phyloP scores from a whole-genome alignment of 78 protist species.

The Dictyostelium firmibasis region DNA sequence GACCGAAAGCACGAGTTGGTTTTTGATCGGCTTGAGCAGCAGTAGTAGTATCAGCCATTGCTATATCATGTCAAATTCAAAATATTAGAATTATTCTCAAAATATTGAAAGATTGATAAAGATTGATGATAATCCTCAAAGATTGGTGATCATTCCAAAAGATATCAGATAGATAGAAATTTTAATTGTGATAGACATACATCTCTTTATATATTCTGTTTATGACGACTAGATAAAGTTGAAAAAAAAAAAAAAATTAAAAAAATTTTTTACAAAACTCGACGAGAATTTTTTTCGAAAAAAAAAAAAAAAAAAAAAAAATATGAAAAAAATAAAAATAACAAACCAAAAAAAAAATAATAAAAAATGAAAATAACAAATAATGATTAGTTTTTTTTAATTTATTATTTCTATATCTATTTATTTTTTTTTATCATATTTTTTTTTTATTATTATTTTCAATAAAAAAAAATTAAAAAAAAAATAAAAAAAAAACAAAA shows the following conservation, averaged over 20 bases:
- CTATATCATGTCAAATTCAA: not conserved
- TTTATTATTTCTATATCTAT: not conserved
- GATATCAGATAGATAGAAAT: not conserved
- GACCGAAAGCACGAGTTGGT: conserved; percentile 57
- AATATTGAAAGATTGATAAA: not conserved
- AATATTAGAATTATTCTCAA: not conserved
- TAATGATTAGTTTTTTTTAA: too few relatives aligned
- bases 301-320: too few relatives aligned
- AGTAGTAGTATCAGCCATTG: conserved; percentile 70
- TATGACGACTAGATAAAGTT: not conserved
- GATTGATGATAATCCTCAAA: not conserved
- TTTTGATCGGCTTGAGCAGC: conserved; percentile 22
- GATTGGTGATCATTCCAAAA: not conserved
- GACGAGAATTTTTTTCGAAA: not conserved
- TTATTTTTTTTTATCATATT: not conserved
- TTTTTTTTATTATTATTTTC: too few relatives aligned
- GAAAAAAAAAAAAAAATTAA: not conserved
- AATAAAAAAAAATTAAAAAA: too few relatives aligned
- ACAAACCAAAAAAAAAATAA: not conserved
- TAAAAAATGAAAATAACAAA: too few relatives aligned
- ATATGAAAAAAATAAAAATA: too few relatives aligned
- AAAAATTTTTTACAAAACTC: not conserved
- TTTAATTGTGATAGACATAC: not conserved
- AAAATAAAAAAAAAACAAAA: too few relatives aligned
- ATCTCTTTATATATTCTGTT: conserved; percentile 2